phyloP scores from a whole-genome alignment of 805 yeast genomes.

The Kazachstania psychrophila region DNA sequence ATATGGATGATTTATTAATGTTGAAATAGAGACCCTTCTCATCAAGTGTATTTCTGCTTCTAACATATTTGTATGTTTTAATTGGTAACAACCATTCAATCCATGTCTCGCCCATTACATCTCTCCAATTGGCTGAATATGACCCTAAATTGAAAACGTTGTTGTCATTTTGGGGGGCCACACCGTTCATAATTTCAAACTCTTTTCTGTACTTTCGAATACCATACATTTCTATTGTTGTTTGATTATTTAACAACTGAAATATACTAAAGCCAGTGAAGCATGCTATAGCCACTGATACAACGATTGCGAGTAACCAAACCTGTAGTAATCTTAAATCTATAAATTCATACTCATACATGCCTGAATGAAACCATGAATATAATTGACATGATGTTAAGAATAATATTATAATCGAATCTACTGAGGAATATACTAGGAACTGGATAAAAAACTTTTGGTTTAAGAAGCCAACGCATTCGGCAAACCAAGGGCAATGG shows the following conservation, averaged over 20 bases:
- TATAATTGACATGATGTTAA: constrained; percentile 38
- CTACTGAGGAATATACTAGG: constrained; percentile 44
- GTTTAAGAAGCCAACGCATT: constrained; percentile 76
- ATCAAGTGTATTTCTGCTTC: constrained; percentile 25
- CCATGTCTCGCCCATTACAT: constrained; percentile 64
- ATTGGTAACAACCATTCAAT: constrained; percentile 67
- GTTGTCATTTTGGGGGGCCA: constrained; percentile 33
- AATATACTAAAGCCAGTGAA: constrained; percentile 53
- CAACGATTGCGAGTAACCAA: constrained; percentile 42
- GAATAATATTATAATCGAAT: constrained; percentile 35
- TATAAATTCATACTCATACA: constrained; percentile 36
- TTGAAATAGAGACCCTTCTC: constrained; percentile 45
- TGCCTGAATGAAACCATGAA: constrained; percentile 37
- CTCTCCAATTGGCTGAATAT: constrained; percentile 45
- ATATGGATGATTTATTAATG: constrained; percentile 24
- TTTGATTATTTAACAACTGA: constrained; percentile 52
- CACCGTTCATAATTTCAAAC: constrained; percentile 28
- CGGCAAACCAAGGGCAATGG: constrained; percentile 91
- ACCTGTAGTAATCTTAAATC: constrained; percentile 54
- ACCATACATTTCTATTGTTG: constrained; percentile 75
- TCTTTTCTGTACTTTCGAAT: constrained; percentile 38
- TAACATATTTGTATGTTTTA: constrained; percentile 13
- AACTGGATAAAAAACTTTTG: constrained; percentile 76
- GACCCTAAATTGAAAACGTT: constrained; percentile 73
- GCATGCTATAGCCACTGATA: constrained; percentile 46